Percentiles rank a stretch among this genome's conserved stretches.
phyloP scores from a whole-genome alignment of 495 filamentous ascomycete genomes.

The Neurospora sublineolata region DNA sequence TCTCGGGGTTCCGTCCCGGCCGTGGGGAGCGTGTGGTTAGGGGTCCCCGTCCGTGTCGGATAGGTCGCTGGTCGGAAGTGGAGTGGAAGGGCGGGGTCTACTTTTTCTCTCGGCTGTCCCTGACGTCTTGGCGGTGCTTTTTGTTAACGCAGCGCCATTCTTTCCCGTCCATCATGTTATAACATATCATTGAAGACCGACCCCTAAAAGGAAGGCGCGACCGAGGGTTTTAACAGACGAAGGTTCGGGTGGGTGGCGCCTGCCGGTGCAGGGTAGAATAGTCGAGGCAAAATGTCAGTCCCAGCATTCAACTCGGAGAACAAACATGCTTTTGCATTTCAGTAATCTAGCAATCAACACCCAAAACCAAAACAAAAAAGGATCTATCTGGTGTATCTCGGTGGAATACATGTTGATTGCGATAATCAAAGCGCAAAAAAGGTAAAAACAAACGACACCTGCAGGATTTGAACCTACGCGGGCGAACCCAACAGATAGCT shows the following conservation, averaged over 20 bases:
- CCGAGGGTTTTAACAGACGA: too few species aligned
- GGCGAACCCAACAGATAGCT: conserved; percentile 21
- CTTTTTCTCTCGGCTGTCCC: neutral
- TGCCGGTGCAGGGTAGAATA: neutral
- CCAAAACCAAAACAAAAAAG: neutral
- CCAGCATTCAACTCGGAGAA: neutral
- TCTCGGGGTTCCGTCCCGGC: neutral
- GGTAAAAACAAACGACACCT: conserved; percentile 8
- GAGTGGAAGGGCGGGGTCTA: neutral
- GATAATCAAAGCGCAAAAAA: neutral
- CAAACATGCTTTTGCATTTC: neutral
- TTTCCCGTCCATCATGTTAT: neutral
- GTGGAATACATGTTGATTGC: neutral
- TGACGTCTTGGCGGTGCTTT: neutral
- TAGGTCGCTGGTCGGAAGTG: neutral
- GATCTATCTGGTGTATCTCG: neutral
- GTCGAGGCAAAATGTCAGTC: neutral
- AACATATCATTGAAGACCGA: neutral
- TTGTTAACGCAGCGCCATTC: neutral
- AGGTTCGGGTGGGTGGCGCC: too few species aligned
- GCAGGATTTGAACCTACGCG: conserved; percentile 21
- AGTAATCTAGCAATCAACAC: neutral
- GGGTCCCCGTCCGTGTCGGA: neutral
- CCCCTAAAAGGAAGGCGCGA: too few species aligned
- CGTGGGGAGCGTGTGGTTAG: neutral